Evolutionary conservation across 495 filamentous ascomycete species (phyloP), one percentile per base, ranked within the genome.

Genomic region (Aspergillus leporis): DNA sequence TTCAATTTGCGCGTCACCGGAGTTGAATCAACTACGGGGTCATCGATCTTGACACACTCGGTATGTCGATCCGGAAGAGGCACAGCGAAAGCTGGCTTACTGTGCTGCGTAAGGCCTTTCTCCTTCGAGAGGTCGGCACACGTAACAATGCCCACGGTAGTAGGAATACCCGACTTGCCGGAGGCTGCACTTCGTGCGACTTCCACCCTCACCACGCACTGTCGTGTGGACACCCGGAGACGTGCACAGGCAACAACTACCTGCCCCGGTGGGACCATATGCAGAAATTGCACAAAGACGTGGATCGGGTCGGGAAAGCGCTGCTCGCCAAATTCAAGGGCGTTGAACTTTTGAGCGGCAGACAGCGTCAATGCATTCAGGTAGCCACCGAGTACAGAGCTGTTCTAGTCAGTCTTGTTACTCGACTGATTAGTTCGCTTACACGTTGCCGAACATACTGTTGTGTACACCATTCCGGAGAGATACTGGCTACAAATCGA

Each of bases 301-400:
- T 68, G 62, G 31, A 68, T 52, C 3, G 63, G 58, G 31, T 65
- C 61, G 36, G 66, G 61, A 36, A 60, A 66, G n/a, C 51, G 53
- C 6, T 21, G 40, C 14, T 36, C 31, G 14, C 55, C 50, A 16
- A 60, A 48, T 54, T 63, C 58, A n/a, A 46, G 51, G 3, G 52
- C 53, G 31, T 64, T 23, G 41, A 58, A 66, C 53, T 58, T 57
- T 10, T 34, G 52, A 1, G 53, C 50, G 21, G 62, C 61, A 6
- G 66, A 56, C 9, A 68, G 36, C 56, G 62, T 64, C 34, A 66
- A 32, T 5, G 63, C 59, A 25, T 53, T 58, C n/a, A 60, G 57
- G 25, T 60, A 66, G 4, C 66, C 66, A 10, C 66, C 66, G 53
- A 68, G 46, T 16, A 65, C 58, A 36, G 66, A 65, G 56, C 66